phyloP scores from a whole-genome alignment of 177 flowering plant species.

The Vitis hybrid region DNA sequence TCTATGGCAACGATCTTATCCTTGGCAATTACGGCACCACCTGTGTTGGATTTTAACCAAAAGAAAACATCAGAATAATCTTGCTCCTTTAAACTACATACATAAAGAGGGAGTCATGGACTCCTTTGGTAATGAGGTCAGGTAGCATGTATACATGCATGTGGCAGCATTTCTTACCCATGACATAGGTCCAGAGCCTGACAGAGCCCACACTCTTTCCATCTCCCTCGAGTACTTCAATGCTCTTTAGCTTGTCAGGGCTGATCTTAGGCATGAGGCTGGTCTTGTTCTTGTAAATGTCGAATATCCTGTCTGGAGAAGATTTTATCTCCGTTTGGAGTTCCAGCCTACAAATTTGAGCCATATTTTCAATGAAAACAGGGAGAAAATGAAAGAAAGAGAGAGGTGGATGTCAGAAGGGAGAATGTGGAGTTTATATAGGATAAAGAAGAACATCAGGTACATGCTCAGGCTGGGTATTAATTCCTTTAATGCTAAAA shows the following conservation, averaged over 20 bases:
- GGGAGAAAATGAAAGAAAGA: neutral
- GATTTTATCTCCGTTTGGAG: slow-evolving; percentile 15
- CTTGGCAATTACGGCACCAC: no score
- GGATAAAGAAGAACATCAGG: neutral
- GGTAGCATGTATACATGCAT: no score
- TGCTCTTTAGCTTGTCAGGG: slow-evolving; percentile 20
- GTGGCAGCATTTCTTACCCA: slow-evolving; percentile 17
- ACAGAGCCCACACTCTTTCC: slow-evolving; percentile 25
- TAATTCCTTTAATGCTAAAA: no score
- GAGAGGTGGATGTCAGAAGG: neutral
- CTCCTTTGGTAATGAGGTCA: no score
- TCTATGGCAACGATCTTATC: no score
- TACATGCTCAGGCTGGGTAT: neutral
- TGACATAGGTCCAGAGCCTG: slow-evolving; percentile 26
- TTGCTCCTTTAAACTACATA: no score
- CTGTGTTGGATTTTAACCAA: no score
- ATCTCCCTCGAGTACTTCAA: slow-evolving; percentile 24
- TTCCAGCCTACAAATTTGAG: slow-evolving; percentile 4
- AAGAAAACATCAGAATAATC: no score
- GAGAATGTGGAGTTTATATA: neutral
- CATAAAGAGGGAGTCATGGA: no score
- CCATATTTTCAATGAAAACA: neutral
- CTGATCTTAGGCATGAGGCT: slow-evolving; percentile 19
- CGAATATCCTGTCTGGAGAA: slow-evolving; percentile 19
- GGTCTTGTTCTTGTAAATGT: slow-evolving; percentile 16